These are phyloP conservation scores for Excoecaria agallocha DNA, from an alignment of 345 rosid genomes.

Conservation along the genomic window DNA sequence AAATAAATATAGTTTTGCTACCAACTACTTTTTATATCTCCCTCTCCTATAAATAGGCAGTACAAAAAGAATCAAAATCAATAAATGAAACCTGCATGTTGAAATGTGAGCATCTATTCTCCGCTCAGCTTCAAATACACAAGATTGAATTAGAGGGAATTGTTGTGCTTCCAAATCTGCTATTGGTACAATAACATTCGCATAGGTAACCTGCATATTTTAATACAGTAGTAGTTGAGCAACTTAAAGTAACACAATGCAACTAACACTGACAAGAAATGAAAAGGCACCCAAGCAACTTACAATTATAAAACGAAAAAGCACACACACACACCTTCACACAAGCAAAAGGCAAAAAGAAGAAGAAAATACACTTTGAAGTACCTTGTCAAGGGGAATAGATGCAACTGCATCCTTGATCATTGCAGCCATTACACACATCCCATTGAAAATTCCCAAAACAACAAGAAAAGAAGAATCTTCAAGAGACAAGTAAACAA, in stretches of 20 bases:
- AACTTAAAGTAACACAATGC: not conserved
- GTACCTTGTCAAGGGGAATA: slow-evolving; percentile 76
- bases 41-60: not conserved
- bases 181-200: slow-evolving; percentile 63
- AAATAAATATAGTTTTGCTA: no score
- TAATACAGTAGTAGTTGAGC: not conserved
- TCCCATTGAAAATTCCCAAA: no score
- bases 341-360: not conserved
- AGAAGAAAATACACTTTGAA: not conserved
- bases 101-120: slow-evolving; percentile 61
- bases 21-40: not conserved
- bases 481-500: no score
- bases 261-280: not conserved
- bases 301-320: not conserved
- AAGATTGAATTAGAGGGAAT: slow-evolving; percentile 68
- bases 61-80: not conserved
- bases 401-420: slow-evolving; percentile 72
- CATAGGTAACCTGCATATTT: slow-evolving; percentile 65
- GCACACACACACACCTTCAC: no score
- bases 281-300: not conserved
- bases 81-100: slow-evolving; percentile 60
- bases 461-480: no score
- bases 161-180: slow-evolving; percentile 77
- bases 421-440: no score
- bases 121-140: slow-evolving; percentile 71